Evolutionary conservation across 163 green algal species (phyloP), one percentile per base, ranked within the genome.

Genomic region (Scenedesmus sp.): DNA sequence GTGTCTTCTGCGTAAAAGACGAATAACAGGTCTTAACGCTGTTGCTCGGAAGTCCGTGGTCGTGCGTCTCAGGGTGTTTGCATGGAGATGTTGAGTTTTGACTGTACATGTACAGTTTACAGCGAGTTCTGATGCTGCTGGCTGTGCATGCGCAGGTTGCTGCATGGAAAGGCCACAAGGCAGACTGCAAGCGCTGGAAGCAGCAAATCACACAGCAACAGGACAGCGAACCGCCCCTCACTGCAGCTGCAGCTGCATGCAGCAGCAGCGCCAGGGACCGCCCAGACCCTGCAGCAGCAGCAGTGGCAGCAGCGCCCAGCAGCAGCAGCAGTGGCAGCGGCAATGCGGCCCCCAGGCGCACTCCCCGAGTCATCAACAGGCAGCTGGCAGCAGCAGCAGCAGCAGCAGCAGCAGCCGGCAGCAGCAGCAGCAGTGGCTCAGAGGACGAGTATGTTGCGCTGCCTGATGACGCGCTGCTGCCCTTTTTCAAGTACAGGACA

Each of bases 311-410:
- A 70, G 62, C 62, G 18, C 10, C 62, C 62, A 70, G 62, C 62
- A 70, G 62, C 62, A 70, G 62, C 62, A 70, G 62, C 62, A 18
- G 8, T 18, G 18, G 62, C 62, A 23, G 12, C 62, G 10, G 59
- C 59, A 64, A 10, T 10, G 10, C 8, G 8, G 59, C 59, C 59
- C 7, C 59, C 10, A 64, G 8, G 7, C 12, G 62, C 62, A 70
- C 12, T 23, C 23, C 62, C 62, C 62, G 7, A 70, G 62, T 70
- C 62, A 70, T 70, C 10, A 70, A 70, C 62, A 70, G 62, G 62
- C 62, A 70, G 62, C 62, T 70, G 7, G 62, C 77, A 85, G 77
- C 77, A 82, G 15, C 73, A 74, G 64, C 64, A 82, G 73, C 73
- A 82, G 73, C 73, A 82, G 2, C 34, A 82, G 2, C 15, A 85